A percentile compares a stretch with the other conserved stretches of the same genome.
phyloP scores from a whole-genome alignment of 202 grass and related monocot genomes.

The Tripidium arundinaceum region DNA sequence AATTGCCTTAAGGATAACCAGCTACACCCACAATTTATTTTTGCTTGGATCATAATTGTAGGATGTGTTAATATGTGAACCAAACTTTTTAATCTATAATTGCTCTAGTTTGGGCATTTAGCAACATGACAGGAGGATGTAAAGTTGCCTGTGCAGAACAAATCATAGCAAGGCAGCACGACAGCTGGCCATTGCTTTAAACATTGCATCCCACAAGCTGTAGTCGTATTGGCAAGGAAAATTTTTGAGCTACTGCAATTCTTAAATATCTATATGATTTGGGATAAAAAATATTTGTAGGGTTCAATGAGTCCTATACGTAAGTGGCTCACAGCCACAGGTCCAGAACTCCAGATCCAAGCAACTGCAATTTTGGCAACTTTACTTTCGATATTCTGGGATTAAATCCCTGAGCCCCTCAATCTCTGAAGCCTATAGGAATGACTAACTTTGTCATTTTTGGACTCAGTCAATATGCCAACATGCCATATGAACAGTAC shows the following conservation, averaged over 20 bases:
- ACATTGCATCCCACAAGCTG: neutral
- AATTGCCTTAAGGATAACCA: neutral
- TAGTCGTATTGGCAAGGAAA: too few species aligned
- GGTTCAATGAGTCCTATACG: too few species aligned
- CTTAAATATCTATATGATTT: too few species aligned
- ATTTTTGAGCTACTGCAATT: neutral
- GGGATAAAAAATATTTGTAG: too few species aligned
- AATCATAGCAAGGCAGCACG: neutral
- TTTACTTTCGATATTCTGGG: neutral
- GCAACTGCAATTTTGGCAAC: neutral
- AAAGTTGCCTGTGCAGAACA: neutral
- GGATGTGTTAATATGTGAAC: neutral
- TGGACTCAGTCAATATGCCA: neutral
- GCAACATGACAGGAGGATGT: neutral
- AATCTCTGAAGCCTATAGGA: neutral
- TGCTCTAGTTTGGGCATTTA: neutral
- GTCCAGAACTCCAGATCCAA: too few species aligned
- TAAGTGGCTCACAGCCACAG: too few species aligned
- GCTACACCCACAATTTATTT: neutral
- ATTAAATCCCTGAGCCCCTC: neutral
- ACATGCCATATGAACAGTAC: neutral
- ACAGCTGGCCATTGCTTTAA: too few species aligned
- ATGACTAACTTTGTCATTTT: neutral
- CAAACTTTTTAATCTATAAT: neutral
- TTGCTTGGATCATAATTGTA: neutral